Conservation (phyloP, 768 basidiomycete species). For the Peribolospora baueri region DNA sequence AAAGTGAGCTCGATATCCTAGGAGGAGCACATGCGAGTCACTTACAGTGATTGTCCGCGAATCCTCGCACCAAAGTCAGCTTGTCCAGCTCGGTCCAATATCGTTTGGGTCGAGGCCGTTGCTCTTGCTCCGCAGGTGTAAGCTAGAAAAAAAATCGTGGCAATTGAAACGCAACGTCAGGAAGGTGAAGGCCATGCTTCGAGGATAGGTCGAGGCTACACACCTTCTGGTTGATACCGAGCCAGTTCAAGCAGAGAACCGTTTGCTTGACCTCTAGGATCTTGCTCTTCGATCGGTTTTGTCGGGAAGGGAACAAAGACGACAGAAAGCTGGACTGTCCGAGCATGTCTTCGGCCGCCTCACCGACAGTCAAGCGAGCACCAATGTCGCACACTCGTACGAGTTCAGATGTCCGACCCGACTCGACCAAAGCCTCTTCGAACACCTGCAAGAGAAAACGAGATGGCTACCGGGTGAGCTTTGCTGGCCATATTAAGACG, state of each 20-base stretch:
- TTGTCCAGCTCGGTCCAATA: constrained; percentile 8
- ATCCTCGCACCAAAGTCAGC: constrained; percentile 3
- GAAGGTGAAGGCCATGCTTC: too few relatives aligned
- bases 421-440: constrained; percentile 10
- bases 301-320: neutral
- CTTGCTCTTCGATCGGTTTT: neutral
- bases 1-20: too few relatives aligned
- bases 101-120: constrained; percentile 3
- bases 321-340: neutral
- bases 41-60: neutral
- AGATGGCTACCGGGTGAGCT: too few relatives aligned
- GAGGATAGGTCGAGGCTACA: too few relatives aligned
- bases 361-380: constrained; percentile 3
- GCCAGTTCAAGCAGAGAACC: constrained; percentile 9
- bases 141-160: neutral
- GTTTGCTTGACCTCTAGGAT: constrained; percentile 9
- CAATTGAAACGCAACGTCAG: too few relatives aligned
- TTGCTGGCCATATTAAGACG: too few relatives aligned
- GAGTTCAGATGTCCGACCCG: neutral
- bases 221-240: constrained; percentile 3
- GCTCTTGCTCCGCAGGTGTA: neutral
- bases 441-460: neutral
- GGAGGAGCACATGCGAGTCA: neutral
- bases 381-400: constrained; percentile 7
- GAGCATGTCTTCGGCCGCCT: neutral